A percentile compares a stretch with the other conserved stretches of the same genome.
Evolutionary conservation across 768 basidiomycete species (phyloP).

Genomic region (Tremella mesenterica): DNA sequence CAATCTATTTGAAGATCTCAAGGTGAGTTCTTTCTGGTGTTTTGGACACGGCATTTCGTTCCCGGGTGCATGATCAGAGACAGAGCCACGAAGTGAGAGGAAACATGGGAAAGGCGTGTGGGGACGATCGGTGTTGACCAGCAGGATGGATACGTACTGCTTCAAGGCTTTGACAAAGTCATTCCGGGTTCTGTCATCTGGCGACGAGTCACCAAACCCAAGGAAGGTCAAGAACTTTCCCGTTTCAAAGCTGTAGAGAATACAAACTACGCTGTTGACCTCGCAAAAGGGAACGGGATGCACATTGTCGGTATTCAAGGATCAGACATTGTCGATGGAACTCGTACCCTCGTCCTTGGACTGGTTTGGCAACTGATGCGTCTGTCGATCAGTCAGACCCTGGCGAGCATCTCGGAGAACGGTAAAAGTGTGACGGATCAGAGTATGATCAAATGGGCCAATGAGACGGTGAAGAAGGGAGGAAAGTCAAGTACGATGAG

Average conservation of each 20-base stretch:
- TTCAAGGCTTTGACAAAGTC: conserved; percentile 96
- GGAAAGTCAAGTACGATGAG: conserved; percentile 54
- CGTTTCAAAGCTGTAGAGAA: conserved; percentile 98
- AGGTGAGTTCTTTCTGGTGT: conserved; percentile 46
- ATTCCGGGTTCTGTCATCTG: conserved; percentile 84
- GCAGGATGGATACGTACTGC: conserved; percentile 68
- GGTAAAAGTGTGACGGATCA: conserved; percentile 81
- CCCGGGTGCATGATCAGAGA: no score
- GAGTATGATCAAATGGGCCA: conserved; percentile 95
- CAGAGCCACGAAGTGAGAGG: no score
- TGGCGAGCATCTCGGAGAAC: conserved; percentile 58
- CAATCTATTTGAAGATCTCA: conserved; percentile 92
- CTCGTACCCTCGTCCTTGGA: conserved; percentile 83
- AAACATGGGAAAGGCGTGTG: no score
- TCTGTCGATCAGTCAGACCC: conserved; percentile 82
- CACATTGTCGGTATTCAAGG: conserved; percentile 96
- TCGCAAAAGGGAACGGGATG: conserved; percentile 86
- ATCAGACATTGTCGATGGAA: conserved; percentile 91
- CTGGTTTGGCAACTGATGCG: conserved; percentile 96
- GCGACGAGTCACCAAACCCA: conserved; percentile 93
- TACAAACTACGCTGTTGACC: conserved; percentile 89
- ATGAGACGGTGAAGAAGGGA: conserved; percentile 63
- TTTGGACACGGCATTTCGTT: no score
- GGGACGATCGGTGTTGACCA: neutral
- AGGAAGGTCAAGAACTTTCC: conserved; percentile 69